Conservation (phyloP, 1,139 yeast species). For the Taphrina deformans region DNA sequence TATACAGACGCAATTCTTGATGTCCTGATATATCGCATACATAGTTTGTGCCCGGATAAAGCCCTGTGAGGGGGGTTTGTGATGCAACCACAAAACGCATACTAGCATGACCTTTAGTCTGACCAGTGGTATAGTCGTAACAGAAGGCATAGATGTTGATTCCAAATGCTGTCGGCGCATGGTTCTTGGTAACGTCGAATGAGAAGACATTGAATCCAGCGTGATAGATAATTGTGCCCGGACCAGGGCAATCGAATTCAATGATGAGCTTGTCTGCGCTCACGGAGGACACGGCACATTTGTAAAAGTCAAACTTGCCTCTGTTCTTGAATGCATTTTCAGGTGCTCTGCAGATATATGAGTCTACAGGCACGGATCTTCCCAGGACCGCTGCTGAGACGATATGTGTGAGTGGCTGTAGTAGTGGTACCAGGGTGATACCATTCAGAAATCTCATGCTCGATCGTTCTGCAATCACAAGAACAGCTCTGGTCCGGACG, state of each 20-base stretch:
- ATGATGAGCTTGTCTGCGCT: background rate
- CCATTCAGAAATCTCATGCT: no score
- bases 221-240: background rate
- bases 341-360: background rate
- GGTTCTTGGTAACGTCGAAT: background rate
- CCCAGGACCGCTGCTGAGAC: no score
- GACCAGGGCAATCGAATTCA: background rate
- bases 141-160: background rate
- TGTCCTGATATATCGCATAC: background rate
- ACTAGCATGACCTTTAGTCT: background rate
- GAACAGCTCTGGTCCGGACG: no score
- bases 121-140: background rate
- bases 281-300: background rate
- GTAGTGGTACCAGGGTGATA: background rate
- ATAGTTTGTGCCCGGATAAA: background rate
- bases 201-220: background rate
- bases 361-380: no score
- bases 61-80: background rate
- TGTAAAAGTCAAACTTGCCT: background rate
- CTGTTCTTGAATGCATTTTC: background rate
- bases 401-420: background rate
- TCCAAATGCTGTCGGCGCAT: background rate
- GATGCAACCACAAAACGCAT: background rate
- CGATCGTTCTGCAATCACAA: no score
- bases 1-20: background rate